Percentiles rank a stretch among this genome's conserved stretches.
phyloP scores from a whole-genome alignment of 1,139 yeast genomes.

The Magnusiomyces suaveolens region DNA sequence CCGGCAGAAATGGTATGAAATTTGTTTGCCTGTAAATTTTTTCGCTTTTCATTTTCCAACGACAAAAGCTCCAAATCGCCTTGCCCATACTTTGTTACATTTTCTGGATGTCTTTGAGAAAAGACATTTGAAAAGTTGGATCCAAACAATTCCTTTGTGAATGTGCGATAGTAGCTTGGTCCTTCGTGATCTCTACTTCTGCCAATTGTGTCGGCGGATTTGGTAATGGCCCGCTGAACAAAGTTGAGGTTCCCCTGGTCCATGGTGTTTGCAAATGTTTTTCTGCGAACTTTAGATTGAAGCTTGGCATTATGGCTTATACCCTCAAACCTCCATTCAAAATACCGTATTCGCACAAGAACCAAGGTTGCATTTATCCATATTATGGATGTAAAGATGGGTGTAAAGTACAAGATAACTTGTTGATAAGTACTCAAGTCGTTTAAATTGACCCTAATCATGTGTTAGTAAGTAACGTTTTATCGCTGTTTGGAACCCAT shows the following conservation, averaged over 20 bases:
- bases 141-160: not conserved
- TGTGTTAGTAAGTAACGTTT: no score
- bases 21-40: not conserved
- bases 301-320: conserved; percentile 65
- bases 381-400: conserved; percentile 74
- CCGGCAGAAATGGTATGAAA: not conserved
- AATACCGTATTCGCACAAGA: conserved; percentile 31
- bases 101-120: conserved; percentile 1
- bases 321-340: conserved; percentile 76
- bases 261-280: not conserved
- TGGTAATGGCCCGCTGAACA: conserved; percentile 2
- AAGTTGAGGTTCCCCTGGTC: not conserved
- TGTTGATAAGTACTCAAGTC: conserved; percentile 43
- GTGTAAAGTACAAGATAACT: conserved; percentile 33
- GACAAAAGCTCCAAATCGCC: not conserved
- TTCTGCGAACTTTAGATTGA: conserved; percentile 36
- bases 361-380: conserved; percentile 56
- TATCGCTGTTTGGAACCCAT: not conserved
- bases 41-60: not conserved
- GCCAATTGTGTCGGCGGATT: not conserved
- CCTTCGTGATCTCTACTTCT: not conserved
- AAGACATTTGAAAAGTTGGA: not conserved
- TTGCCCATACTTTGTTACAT: not conserved
- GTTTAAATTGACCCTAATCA: conserved; percentile 2
- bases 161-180: not conserved